These are phyloP conservation scores for Nidularia sp. DNA, from an alignment of 768 basidiomycete species.

Conservation along the genomic window DNA sequence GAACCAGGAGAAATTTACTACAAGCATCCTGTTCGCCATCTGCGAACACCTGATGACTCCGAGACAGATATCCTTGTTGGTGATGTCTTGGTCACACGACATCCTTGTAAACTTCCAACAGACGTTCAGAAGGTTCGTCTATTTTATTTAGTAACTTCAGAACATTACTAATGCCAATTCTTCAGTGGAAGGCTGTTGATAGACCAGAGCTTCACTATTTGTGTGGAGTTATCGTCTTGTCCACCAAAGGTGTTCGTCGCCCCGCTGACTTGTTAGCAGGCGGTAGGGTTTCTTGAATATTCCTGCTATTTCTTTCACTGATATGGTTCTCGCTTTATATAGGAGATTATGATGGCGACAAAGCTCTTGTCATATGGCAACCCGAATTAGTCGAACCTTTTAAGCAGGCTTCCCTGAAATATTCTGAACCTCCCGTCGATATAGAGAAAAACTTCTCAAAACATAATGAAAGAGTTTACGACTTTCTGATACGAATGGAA, in stretches of 20 bases:
- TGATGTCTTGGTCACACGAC: slow-evolving; percentile 55
- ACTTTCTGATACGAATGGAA: slow-evolving; percentile 30
- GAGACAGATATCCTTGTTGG: slow-evolving; percentile 49
- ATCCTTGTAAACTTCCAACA: slow-evolving; percentile 69
- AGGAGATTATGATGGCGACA: slow-evolving; percentile 77
- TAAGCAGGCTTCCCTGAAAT: slow-evolving; percentile 43
- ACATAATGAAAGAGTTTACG: slow-evolving; percentile 37
- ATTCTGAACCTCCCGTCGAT: slow-evolving; percentile 43
- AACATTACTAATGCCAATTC: neutral
- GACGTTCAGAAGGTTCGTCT: slow-evolving; percentile 57
- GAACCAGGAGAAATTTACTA: slow-evolving; percentile 55
- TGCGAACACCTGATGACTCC: slow-evolving; percentile 36
- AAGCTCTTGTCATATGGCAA: slow-evolving; percentile 54
- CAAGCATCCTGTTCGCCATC: slow-evolving; percentile 39
- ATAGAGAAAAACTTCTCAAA: slow-evolving; percentile 36
- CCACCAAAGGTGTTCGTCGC: slow-evolving; percentile 48
- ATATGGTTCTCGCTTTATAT: neutral
- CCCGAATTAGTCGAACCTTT: slow-evolving; percentile 52
- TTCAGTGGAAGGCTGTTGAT: slow-evolving; percentile 54
- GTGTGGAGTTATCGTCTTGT: slow-evolving; percentile 55
- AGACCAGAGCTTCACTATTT: slow-evolving; percentile 42
- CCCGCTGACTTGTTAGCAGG: slow-evolving; percentile 62
- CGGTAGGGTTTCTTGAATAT: slow-evolving; percentile 28
- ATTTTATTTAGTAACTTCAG: neutral
- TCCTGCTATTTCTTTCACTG: neutral